These are phyloP conservation scores for Auriscalpium vulgare DNA, from an alignment of 768 basidiomycete genomes.

Conservation along the genomic window DNA sequence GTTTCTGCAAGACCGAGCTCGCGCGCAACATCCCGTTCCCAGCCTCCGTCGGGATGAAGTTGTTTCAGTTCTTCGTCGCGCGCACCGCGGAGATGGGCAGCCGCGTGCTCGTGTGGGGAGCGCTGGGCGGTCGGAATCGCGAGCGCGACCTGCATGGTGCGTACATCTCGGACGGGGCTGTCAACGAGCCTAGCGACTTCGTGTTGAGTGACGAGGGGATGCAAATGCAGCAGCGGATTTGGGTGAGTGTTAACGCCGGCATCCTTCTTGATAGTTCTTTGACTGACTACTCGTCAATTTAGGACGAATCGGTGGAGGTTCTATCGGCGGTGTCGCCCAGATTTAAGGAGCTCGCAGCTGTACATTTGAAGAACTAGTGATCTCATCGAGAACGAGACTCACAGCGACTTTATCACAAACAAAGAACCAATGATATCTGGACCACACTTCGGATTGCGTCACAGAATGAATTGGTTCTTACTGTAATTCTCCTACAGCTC, in stretches of 20 bases:
- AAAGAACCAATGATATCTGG: too few species aligned
- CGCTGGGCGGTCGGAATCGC: conserved; percentile 18
- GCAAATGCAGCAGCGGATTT: conserved; percentile 22
- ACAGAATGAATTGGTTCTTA: too few species aligned
- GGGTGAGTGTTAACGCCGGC: conserved; percentile 14
- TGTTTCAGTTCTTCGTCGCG: neutral
- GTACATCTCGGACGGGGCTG: conserved; percentile 9
- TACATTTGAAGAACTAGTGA: too few species aligned
- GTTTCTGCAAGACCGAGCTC: conserved; percentile 8
- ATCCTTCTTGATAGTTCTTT: too few species aligned
- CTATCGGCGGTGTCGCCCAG: conserved; percentile 9
- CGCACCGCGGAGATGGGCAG: conserved; percentile 25
- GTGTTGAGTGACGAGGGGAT: conserved; percentile 24
- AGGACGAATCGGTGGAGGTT: conserved; percentile 23
- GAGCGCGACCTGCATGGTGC: conserved; percentile 18
- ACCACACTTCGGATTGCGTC: too few species aligned
- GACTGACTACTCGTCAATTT: neutral
- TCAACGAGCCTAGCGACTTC: conserved; percentile 25
- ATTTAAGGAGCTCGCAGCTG: neutral
- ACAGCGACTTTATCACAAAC: too few species aligned
- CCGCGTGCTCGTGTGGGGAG: conserved; percentile 26
- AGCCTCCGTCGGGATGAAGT: neutral
- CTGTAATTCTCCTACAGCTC: too few species aligned
- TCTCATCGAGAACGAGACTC: too few species aligned
- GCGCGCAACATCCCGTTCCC: neutral